Evolutionary conservation across 1,284 basidiomycete genomes (phyloP), one percentile per base, ranked within the genome.

Genomic region (Malassezia vespertilionis): DNA sequence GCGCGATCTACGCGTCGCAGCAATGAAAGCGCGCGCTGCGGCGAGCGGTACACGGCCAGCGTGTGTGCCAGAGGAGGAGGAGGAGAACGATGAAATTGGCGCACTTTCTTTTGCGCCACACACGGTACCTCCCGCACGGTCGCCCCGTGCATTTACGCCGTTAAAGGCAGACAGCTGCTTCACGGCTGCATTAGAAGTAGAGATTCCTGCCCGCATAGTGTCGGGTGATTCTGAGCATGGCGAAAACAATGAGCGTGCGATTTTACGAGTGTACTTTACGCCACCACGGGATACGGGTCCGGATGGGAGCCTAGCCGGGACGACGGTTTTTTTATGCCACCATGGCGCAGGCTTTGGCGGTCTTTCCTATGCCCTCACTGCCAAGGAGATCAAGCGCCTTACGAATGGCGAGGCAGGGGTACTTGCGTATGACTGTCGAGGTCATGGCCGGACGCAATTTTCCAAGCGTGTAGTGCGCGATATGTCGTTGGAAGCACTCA

Each of bases 271-370:
- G 18, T 70, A 70, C 56, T 68, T 62, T 44, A 66, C 67, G 4
- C 62, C 65, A 6, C 65, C 64, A 1, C 38, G 38, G 11, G 44
- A 48, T 15, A 49, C 32, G 1, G 32, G n/a, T 1, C 15, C 35
- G 12, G 40, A 39, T 15, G 28, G 30, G 7, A 26, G 20, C 15
- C 34, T 20, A 14, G 38, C 46, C 53, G 53, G 22, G 44, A 75
- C 74, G 7, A 80, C 82, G 0, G 79, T 91, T 2, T 79, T 96
- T 63, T 76, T 96, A 2, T 86, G 86, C 70, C 89, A 95, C 64
- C 91, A 97, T 61, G 91, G 93, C 0, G 91, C 86, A 1, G 91
- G 93, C 2, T 87, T 86, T 63, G 82, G 82, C 0, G 90, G 80
- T 0, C 75, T 95, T 52, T 86, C 81, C 53, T 97, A 89, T 69